These are phyloP conservation scores for Polygonum aviculare DNA, from an alignment of 148 eudicot genomes.

Conservation along the genomic window DNA sequence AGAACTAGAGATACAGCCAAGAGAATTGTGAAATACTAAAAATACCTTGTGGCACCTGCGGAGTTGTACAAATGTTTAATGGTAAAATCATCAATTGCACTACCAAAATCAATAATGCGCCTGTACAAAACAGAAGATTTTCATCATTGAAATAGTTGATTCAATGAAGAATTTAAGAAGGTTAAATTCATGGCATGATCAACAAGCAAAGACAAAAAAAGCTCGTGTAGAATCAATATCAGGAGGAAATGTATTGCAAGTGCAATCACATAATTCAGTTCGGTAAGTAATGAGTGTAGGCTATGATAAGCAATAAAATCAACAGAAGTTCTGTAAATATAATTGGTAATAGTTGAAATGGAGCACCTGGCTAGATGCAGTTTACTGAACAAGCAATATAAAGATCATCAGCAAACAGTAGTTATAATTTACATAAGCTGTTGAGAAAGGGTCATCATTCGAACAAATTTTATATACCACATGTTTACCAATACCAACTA, in stretches of 20 bases:
- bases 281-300: background rate
- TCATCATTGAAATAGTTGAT: background rate
- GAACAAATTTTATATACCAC: background rate
- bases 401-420: background rate
- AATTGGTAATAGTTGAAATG: background rate
- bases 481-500: background rate
- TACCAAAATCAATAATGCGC: slow-evolving; percentile 98
- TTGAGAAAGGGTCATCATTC: background rate
- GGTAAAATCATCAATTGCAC: slow-evolving; percentile 82
- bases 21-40: background rate
- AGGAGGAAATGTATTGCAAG: background rate
- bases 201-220: background rate
- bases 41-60: slow-evolving; percentile 81
- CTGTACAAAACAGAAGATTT: slow-evolving; percentile 23
- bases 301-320: background rate
- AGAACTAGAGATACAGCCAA: background rate
- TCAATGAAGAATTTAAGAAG: background rate
- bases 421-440: background rate
- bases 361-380: background rate
- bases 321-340: background rate
- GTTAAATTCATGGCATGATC: background rate
- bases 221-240: background rate
- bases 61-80: slow-evolving; percentile 68
- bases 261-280: background rate
- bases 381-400: background rate